A percentile compares a stretch with the other conserved stretches of the same genome.
phyloP scores from a whole-genome alignment of 192 early-diverging fungal species.

The Coemansia sp. region DNA sequence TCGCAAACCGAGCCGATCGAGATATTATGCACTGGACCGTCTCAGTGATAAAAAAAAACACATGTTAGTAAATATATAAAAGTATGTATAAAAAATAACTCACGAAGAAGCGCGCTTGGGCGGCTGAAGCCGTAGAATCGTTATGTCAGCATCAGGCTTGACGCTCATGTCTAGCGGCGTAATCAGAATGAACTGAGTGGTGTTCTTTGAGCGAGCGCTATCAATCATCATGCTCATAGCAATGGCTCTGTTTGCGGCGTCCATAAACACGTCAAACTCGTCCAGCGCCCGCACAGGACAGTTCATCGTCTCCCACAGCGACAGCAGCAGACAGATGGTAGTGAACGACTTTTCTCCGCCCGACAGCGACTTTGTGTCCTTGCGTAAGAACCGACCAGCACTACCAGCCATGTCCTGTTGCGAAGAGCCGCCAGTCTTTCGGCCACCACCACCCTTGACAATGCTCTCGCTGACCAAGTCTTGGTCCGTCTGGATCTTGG shows the following conservation, averaged over 20 bases:
- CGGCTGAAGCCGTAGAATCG: slow-evolving; percentile 58
- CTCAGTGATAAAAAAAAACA: too few species aligned
- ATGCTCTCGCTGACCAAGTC: slow-evolving; percentile 33
- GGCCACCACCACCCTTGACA: neutral
- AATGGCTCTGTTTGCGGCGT: slow-evolving; percentile 90
- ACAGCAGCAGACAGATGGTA: slow-evolving; percentile 88
- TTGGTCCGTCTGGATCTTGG: slow-evolving; percentile 63
- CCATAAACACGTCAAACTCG: slow-evolving; percentile 99
- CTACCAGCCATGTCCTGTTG: slow-evolving; percentile 11
- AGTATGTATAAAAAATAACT: neutral
- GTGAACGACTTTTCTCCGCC: slow-evolving; percentile 98
- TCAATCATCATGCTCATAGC: slow-evolving; percentile 90
- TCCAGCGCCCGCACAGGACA: slow-evolving; percentile 93
- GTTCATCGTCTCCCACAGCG: slow-evolving; percentile 92
- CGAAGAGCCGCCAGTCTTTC: slow-evolving; percentile 8
- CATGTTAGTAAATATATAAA: neutral
- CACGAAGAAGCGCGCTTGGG: slow-evolving; percentile 43
- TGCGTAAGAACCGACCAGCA: slow-evolving; percentile 48
- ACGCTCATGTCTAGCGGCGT: slow-evolving; percentile 91
- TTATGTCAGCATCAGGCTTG: slow-evolving; percentile 47
- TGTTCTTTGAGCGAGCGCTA: slow-evolving; percentile 67
- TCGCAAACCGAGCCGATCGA: slow-evolving; percentile 7
- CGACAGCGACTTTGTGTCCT: slow-evolving; percentile 89
- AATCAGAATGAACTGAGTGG: slow-evolving; percentile 94
- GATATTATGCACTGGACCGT: neutral